Percentiles rank a stretch among this genome's conserved stretches.
Conservation (phyloP, 163 green algal genomes). For the Scenedesmus sp. region DNA sequence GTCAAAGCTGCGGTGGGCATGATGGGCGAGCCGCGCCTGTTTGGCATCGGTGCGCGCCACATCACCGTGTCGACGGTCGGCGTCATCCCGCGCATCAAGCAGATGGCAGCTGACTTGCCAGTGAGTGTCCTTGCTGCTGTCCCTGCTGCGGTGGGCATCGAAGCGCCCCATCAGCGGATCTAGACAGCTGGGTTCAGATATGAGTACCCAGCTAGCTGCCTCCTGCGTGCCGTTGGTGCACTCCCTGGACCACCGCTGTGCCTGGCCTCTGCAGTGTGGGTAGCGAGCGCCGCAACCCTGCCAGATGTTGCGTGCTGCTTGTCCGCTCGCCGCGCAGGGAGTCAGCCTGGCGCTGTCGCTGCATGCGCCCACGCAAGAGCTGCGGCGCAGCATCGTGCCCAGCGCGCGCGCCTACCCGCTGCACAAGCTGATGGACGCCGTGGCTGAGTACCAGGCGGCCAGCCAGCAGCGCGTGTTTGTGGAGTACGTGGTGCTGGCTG, state of each 20-base stretch:
- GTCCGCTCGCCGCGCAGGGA: slow-evolving; percentile 58
- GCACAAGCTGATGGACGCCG: slow-evolving; percentile 83
- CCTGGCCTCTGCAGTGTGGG: not conserved
- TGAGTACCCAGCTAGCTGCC: not conserved
- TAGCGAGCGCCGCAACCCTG: too few relatives aligned
- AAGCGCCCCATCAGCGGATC: too few relatives aligned
- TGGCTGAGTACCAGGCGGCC: slow-evolving; percentile 81
- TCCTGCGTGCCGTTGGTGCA: not conserved
- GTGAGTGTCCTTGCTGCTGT: slow-evolving; percentile 39
- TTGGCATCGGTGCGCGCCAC: slow-evolving; percentile 80
- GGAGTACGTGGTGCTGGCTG: slow-evolving; percentile 96
- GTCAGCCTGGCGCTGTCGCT: slow-evolving; percentile 96
- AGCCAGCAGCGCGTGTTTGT: slow-evolving; percentile 80
- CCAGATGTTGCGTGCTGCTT: not conserved
- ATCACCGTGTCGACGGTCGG: slow-evolving; percentile 97
- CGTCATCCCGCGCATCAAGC: slow-evolving; percentile 85
- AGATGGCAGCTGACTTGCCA: slow-evolving; percentile 70
- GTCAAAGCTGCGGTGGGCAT: slow-evolving; percentile 81
- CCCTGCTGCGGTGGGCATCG: not conserved
- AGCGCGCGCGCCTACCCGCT: slow-evolving; percentile 91
- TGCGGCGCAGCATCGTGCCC: slow-evolving; percentile 93
- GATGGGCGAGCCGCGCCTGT: slow-evolving; percentile 84
- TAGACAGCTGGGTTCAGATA: too few relatives aligned
- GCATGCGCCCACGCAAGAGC: slow-evolving; percentile 94
- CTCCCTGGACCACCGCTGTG: not conserved